phyloP scores from a whole-genome alignment of 140 eudicot species.

The Senecio squalidus region DNA sequence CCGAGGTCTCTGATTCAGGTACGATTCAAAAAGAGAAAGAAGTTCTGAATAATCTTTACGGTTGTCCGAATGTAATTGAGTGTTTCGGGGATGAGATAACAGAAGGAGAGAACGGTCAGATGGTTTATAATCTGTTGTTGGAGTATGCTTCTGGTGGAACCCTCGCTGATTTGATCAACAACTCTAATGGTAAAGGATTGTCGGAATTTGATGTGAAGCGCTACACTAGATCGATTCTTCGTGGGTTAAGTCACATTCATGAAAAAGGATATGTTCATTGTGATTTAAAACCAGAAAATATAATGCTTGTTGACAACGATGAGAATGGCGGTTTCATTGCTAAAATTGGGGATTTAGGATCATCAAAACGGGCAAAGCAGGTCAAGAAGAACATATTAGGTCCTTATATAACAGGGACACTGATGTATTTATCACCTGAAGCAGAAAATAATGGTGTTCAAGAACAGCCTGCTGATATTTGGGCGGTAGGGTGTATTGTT shows the following conservation, averaged over 20 bases:
- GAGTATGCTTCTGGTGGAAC: constrained; percentile 70
- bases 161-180: constrained; percentile 37
- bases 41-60: constrained; percentile 28
- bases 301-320: constrained; percentile 28
- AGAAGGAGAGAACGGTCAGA: constrained; percentile 27
- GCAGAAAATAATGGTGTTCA: constrained; percentile 36
- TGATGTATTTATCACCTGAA: constrained; percentile 56
- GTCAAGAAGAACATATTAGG: constrained; percentile 28
- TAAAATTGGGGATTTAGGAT: constrained; percentile 60
- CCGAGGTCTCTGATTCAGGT: constrained; percentile 47
- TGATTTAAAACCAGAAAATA: constrained; percentile 49
- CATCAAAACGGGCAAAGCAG: constrained; percentile 34
- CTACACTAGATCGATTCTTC: constrained; percentile 32
- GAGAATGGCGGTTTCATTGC: constrained; percentile 19
- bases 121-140: constrained; percentile 51
- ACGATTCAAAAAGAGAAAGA: constrained; percentile 48
- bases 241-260: constrained; percentile 42
- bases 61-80: constrained; percentile 34
- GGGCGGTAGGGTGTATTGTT: constrained; percentile 63
- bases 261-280: constrained; percentile 54
- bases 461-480: constrained; percentile 45
- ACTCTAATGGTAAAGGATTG: constrained; percentile 30
- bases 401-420: constrained; percentile 45
- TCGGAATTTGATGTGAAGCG: constrained; percentile 30
- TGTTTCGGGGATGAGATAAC: constrained; percentile 65